Conservation (phyloP, 129 eudicot genomes). For the Arctium minus region DNA sequence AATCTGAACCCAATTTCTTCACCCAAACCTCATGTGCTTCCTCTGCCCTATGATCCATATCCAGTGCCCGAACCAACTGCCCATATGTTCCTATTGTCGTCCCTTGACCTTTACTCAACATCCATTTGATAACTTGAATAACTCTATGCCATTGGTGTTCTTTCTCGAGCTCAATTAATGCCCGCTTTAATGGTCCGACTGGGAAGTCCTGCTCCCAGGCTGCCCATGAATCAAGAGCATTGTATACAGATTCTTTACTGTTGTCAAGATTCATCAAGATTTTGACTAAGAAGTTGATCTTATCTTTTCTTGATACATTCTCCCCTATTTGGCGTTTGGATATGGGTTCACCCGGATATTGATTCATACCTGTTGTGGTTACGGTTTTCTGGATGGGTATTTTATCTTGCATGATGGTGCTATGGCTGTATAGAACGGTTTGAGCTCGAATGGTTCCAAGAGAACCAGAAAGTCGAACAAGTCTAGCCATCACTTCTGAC, state of each 20-base stretch:
- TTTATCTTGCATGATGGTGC: constrained; percentile 11
- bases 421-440: constrained; percentile 13
- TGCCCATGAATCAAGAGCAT: constrained; percentile 79
- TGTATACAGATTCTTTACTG: constrained; percentile 58
- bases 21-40: constrained; percentile 74
- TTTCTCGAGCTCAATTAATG: constrained; percentile 56
- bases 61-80: constrained; percentile 67
- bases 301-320: constrained; percentile 47
- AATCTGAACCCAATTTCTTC: constrained; percentile 58
- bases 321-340: constrained; percentile 43
- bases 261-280: constrained; percentile 45
- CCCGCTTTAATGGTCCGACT: constrained; percentile 53
- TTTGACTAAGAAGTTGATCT: constrained; percentile 40
- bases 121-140: constrained; percentile 82
- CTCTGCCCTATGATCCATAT: constrained; percentile 61
- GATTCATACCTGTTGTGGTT: not conserved
- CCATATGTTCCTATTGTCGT: constrained; percentile 69
- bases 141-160: constrained; percentile 71
- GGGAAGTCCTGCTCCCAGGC: constrained; percentile 87
- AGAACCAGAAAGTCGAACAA: constrained; percentile 19
- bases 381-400: not conserved
- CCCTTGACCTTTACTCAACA: constrained; percentile 88
- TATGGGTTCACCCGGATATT: not conserved
- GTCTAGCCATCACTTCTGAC: constrained; percentile 23
- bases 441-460: constrained; percentile 20